Percentiles rank a stretch among this genome's conserved stretches.
These are phyloP conservation scores for Colletotrichum sp. DNA, from an alignment of 2,329 filamentous ascomycete genomes.

Conservation along the genomic window DNA sequence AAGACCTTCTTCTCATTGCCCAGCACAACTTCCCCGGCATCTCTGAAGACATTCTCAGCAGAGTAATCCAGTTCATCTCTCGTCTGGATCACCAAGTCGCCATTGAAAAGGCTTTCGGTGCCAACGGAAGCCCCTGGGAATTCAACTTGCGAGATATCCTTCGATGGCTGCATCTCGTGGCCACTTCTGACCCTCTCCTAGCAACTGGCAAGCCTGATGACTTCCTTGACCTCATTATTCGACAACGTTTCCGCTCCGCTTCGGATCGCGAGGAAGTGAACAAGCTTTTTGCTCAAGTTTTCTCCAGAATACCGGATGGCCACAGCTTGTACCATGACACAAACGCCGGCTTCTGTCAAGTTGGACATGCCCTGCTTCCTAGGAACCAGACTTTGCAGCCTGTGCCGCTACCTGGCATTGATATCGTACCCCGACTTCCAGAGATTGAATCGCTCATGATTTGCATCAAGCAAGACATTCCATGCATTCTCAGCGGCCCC, in stretches of 20 bases:
- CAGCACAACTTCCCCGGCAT: slow-evolving; percentile 75
- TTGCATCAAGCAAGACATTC: slow-evolving; percentile 85
- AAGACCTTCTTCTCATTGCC: slow-evolving; percentile 85
- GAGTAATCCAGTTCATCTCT: slow-evolving; percentile 81
- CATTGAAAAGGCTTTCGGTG: slow-evolving; percentile 61
- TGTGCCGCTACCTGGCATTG: slow-evolving; percentile 54
- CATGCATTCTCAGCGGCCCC: slow-evolving; percentile 85
- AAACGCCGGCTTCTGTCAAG: slow-evolving; percentile 70
- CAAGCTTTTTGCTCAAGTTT: slow-evolving; percentile 69
- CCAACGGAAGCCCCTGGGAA: slow-evolving; percentile 84
- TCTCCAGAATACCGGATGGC: slow-evolving; percentile 54
- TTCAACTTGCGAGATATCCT: slow-evolving; percentile 92
- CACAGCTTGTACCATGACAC: slow-evolving; percentile 77
- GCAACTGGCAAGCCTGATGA: slow-evolving; percentile 66
- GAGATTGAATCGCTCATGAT: slow-evolving; percentile 87
- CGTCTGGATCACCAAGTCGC: slow-evolving; percentile 76
- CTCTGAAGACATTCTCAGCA: slow-evolving; percentile 60
- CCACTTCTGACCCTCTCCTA: slow-evolving; percentile 64
- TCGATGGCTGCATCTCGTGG: slow-evolving; percentile 81
- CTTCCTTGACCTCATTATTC: slow-evolving; percentile 82
- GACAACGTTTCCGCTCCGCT: slow-evolving; percentile 82
- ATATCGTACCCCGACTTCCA: slow-evolving; percentile 62
- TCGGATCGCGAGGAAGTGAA: slow-evolving; percentile 71
- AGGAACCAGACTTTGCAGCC: slow-evolving; percentile 63
- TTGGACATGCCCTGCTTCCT: slow-evolving; percentile 75